These are phyloP conservation scores for Annulohypoxylon moriforme DNA, from an alignment of 495 filamentous ascomycete species.

Conservation along the genomic window DNA sequence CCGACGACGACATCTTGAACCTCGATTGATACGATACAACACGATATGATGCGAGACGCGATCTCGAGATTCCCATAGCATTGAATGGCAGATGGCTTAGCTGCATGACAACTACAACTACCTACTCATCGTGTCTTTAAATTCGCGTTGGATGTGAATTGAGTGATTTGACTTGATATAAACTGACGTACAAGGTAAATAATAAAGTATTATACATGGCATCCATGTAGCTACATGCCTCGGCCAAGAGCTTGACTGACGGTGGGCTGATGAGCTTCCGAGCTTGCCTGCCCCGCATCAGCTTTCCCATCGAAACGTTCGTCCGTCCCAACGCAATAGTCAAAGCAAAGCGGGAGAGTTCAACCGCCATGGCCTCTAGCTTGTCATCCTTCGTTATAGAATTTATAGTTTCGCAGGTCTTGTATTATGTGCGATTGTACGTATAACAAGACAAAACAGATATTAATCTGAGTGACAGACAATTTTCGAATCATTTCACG, in stretches of 20 bases:
- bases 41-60: background rate
- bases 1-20: slow-evolving; percentile 26
- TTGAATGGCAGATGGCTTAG: background rate
- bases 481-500: too few species aligned
- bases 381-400: background rate
- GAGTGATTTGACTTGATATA: background rate
- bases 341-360: background rate
- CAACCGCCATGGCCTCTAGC: background rate
- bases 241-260: background rate
- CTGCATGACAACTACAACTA: background rate
- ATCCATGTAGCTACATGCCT: background rate
- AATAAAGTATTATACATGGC: too few species aligned
- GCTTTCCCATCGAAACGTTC: background rate
- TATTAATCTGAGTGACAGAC: background rate
- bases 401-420: background rate
- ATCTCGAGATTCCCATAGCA: slow-evolving; percentile 19
- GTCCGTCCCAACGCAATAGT: background rate
- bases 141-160: background rate
- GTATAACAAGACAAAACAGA: background rate
- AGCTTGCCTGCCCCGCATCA: slow-evolving; percentile 26
- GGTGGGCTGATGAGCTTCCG: slow-evolving; percentile 16
- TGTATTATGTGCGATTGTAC: background rate
- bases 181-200: too few species aligned
- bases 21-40: slow-evolving; percentile 8
- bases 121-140: background rate